phyloP scores from a whole-genome alignment of 768 basidiomycete species.

The Clathrus columnatus region DNA sequence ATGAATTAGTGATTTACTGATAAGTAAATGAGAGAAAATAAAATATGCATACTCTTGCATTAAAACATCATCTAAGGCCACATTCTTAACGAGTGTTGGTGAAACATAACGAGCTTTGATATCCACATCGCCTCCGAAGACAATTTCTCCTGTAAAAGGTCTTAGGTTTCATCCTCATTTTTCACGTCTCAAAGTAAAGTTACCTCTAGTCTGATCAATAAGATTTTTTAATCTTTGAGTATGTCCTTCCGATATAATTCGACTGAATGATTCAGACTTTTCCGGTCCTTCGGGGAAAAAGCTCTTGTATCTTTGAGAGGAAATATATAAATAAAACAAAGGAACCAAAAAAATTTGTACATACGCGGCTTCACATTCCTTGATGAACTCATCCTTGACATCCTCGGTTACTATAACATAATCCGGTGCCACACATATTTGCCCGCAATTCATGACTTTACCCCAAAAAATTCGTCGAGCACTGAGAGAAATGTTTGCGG shows the following conservation, averaged over 20 bases:
- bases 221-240: conserved; percentile 49
- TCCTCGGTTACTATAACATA: conserved; percentile 16
- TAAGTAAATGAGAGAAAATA: background rate
- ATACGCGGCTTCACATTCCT: conserved; percentile 14
- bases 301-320: conserved; percentile 16
- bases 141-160: conserved; percentile 19
- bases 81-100: conserved; percentile 24
- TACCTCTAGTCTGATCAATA: conserved; percentile 59
- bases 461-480: conserved; percentile 22
- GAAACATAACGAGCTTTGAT: conserved; percentile 18
- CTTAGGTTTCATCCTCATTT: background rate
- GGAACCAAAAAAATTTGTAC: conserved; percentile 11
- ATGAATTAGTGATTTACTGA: background rate
- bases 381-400: conserved; percentile 14
- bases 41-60: conserved; percentile 22
- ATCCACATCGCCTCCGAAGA: conserved; percentile 22
- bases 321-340: conserved; percentile 8
- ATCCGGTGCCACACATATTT: conserved; percentile 20
- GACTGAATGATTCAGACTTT: conserved; percentile 37
- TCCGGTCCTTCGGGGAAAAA: conserved; percentile 20
- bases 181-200: conserved; percentile 1
- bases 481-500: conserved; percentile 14
- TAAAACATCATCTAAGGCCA: conserved; percentile 22
- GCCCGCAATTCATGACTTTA: conserved; percentile 61
- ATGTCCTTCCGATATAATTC: conserved; percentile 46